Evolutionary conservation across 2,329 filamentous ascomycete species (phyloP).

Genomic region (Penicillium psychrosexuale): DNA sequence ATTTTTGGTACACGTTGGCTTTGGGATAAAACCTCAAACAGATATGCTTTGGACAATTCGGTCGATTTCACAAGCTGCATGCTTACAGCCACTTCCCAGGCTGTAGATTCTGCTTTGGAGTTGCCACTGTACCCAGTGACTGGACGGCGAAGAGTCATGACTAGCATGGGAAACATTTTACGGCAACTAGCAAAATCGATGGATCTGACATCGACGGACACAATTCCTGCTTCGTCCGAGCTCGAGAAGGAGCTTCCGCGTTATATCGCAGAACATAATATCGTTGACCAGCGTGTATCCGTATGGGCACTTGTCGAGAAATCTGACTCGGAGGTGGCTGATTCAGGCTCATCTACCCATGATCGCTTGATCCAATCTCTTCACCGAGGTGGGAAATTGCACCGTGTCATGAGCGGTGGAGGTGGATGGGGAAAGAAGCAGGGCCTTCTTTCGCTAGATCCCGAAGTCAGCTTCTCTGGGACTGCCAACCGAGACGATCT

Average conservation of each 20-base stretch:
- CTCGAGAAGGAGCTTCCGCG: constrained; percentile 42
- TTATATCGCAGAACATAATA: constrained; percentile 39
- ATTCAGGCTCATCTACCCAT: constrained; percentile 12
- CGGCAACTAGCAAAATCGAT: constrained; percentile 39
- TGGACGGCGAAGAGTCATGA: constrained; percentile 36
- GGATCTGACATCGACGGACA: constrained; percentile 24
- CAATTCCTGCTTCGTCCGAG: constrained; percentile 42
- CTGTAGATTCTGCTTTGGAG: constrained; percentile 20
- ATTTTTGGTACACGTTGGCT: constrained; percentile 38
- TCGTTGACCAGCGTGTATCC: constrained; percentile 38
- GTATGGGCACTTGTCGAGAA: constrained; percentile 43
- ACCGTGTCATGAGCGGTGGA: constrained; percentile 44
- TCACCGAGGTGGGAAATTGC: constrained; percentile 36
- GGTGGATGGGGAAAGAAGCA: constrained; percentile 48
- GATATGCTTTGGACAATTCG: constrained; percentile 25
- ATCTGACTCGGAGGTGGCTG: constrained; percentile 14
- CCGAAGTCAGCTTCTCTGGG: constrained; percentile 34
- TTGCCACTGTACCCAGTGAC: constrained; percentile 39
- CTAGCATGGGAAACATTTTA: constrained; percentile 45
- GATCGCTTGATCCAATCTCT: constrained; percentile 29
- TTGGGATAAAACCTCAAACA: constrained; percentile 20
- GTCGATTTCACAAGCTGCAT: constrained; percentile 34
- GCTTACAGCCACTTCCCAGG: constrained; percentile 19
- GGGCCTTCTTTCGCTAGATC: constrained; percentile 43
- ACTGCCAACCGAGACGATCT: constrained; percentile 15